Percentiles rank a stretch among this genome's conserved stretches.
Conservation (phyloP, 352 stramenopile genomes). For the Globisporangium sylvaticum region DNA sequence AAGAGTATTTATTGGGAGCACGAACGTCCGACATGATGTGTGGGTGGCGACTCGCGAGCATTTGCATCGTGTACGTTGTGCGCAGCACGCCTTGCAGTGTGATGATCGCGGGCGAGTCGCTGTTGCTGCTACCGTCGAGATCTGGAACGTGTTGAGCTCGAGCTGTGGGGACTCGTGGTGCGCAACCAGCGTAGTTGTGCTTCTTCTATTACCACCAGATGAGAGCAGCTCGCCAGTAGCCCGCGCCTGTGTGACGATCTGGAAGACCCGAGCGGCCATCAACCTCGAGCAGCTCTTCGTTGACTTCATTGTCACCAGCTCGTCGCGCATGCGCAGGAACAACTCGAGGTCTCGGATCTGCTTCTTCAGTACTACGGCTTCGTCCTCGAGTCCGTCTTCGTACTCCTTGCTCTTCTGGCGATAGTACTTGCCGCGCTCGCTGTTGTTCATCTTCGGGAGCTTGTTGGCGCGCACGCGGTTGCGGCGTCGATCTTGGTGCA, state of each 20-base stretch:
- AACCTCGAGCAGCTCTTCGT: not conserved
- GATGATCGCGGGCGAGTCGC: not conserved
- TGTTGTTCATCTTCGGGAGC: constrained; percentile 65
- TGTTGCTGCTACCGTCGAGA: not conserved
- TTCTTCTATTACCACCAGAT: no score
- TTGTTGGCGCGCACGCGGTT: constrained; percentile 25
- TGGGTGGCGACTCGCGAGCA: not conserved
- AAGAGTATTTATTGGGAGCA: no score
- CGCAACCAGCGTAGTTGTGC: not conserved
- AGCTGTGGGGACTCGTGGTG: not conserved
- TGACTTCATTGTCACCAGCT: constrained; percentile 14
- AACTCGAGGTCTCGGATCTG: constrained; percentile 38
- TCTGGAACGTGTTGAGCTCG: not conserved
- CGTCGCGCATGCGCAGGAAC: constrained; percentile 31
- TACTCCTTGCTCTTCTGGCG: constrained; percentile 57
- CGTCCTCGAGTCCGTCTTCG: constrained; percentile 34
- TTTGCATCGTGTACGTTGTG: not conserved
- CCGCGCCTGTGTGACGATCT: constrained; percentile 17
- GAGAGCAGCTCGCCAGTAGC: not conserved
- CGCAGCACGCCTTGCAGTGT: not conserved
- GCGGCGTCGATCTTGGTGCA: not conserved
- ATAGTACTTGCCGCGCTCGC: constrained; percentile 66
- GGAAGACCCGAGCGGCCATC: not conserved
- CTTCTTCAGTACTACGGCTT: constrained; percentile 26
- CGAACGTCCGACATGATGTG: not conserved